phyloP scores from a whole-genome alignment of 2,329 filamentous ascomycete genomes.

The Penicillium hordei region DNA sequence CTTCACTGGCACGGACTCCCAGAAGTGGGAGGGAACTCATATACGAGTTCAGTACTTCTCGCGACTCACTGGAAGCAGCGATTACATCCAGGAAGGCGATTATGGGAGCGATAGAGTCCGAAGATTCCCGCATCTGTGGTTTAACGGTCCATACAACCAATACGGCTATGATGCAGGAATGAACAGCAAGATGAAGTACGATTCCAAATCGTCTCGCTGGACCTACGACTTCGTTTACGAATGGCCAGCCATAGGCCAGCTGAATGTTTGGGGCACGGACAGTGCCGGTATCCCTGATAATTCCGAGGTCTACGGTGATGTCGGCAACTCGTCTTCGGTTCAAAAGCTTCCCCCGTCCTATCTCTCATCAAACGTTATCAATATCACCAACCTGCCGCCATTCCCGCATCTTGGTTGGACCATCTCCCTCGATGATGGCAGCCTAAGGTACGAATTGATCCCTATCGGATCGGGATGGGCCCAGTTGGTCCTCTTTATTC shows the following conservation, averaged over 20 bases:
- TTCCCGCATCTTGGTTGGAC: slow-evolving; percentile 57
- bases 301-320: slow-evolving; percentile 59
- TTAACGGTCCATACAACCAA: slow-evolving; percentile 63
- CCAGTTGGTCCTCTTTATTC: slow-evolving; percentile 56
- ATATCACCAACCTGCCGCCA: slow-evolving; percentile 57
- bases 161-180: slow-evolving; percentile 64
- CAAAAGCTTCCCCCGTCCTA: slow-evolving; percentile 63
- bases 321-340: slow-evolving; percentile 59
- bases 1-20: slow-evolving; percentile 59
- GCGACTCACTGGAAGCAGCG: slow-evolving; percentile 57
- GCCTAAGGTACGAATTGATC: slow-evolving; percentile 51
- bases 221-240: slow-evolving; percentile 61
- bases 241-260: slow-evolving; percentile 61
- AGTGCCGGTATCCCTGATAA: slow-evolving; percentile 61
- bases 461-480: slow-evolving; percentile 54
- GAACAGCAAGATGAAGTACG: slow-evolving; percentile 52
- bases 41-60: slow-evolving; percentile 65
- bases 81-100: slow-evolving; percentile 61
- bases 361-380: slow-evolving; percentile 56
- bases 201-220: slow-evolving; percentile 53
- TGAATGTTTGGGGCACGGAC: slow-evolving; percentile 68
- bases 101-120: slow-evolving; percentile 43
- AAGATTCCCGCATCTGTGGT: slow-evolving; percentile 62
- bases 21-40: slow-evolving; percentile 62
- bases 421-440: slow-evolving; percentile 57